These are phyloP conservation scores for Margaritispora aquatica DNA, from an alignment of 495 filamentous ascomycete genomes.

Conservation along the genomic window DNA sequence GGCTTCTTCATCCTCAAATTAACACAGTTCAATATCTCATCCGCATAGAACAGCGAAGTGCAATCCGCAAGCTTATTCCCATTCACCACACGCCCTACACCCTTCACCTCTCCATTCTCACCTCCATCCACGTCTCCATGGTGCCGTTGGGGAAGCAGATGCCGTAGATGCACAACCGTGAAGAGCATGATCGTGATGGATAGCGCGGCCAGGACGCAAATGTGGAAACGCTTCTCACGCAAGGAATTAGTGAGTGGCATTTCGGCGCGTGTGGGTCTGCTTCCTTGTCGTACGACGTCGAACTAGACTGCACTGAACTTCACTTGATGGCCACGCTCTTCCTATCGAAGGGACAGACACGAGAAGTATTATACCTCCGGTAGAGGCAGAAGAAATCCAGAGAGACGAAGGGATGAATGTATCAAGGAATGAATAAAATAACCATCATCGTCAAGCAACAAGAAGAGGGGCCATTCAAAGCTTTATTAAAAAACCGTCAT, in stretches of 20 bases:
- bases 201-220: slow-evolving; percentile 8
- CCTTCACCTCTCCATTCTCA: neutral
- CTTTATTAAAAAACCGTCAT: no score
- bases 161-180: slow-evolving; percentile 12
- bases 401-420: no score
- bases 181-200: slow-evolving; percentile 16
- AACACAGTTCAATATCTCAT: slow-evolving; percentile 2
- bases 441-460: no score
- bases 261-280: no score
- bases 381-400: no score
- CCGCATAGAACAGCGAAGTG: neutral
- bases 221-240: slow-evolving; percentile 1
- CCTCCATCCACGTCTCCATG: neutral
- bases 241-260: neutral
- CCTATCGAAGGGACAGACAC: no score
- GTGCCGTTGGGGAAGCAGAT: slow-evolving; percentile 2
- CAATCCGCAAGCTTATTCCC: neutral
- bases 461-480: no score
- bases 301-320: no score
- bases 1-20: neutral
- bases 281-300: no score
- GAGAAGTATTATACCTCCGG: no score
- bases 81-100: neutral
- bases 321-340: no score
- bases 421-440: no score